Base-by-base conservation (phyloP, 148 eudicot species). In the Camellia japonica region DNA sequence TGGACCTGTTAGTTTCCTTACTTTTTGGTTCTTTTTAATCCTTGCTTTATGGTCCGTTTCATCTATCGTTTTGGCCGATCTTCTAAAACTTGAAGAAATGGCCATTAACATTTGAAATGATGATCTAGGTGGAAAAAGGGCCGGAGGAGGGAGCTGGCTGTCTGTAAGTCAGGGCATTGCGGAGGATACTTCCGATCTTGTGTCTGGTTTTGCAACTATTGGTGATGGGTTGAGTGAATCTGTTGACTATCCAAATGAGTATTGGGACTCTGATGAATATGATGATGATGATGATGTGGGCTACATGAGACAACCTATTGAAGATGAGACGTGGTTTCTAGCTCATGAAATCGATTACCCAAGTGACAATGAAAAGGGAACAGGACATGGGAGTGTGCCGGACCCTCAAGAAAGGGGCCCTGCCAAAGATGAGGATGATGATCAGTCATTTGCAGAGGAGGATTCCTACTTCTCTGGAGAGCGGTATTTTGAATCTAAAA, bases 321-420 rank as follows among this genome's bases (percentile, higher is more conserved):
- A 96, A 80, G 99, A 96, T 54, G 99, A 96, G 85, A 85, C 94
- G 82, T 96, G 99, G 99, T 96, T 96, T 92, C 83, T 96, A 75
- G 97, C 99, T 73, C 99, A 96, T 90, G 99, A 96, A 88, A 90
- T 96, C 81, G 99, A 96, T 89, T 96, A 96, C 76, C 97, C 98
- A 16, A 96, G 99, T 76, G 99, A 96, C 88, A 96, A 94, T 82
- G 99, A 94, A 83, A 96, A 96, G 85, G 97, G 93, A 79, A 88
- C 88, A 30, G 95, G 88, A 20, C 93, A 87, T 73, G 94, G 94
- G 81, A 92, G 93, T 83, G 87, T 83, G 58, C 93, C 91, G 38
- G 97, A 95, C 77, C 87, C 90, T 15, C 97, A 90, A 78, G 99
- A 90, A 84, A 89, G 85, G 80, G 88, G 81, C 65, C 89, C 90